A percentile compares a stretch with the other conserved stretches of the same genome.
phyloP scores from a whole-genome alignment of 371 early-diverging fungal genomes.

The Encephalitozoon romaleae region DNA sequence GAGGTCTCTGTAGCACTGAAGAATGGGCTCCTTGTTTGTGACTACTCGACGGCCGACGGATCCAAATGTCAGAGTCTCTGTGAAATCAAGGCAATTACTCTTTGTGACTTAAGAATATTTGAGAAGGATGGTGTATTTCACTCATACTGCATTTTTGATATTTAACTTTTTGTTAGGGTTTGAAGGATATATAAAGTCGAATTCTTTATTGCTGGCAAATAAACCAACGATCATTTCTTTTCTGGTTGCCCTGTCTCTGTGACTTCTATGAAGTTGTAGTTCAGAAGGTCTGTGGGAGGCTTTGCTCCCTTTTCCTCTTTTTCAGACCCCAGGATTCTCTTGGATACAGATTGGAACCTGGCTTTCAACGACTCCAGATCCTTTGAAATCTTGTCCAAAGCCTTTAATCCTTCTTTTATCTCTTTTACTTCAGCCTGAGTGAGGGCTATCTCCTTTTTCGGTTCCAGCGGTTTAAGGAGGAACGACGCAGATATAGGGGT shows the following conservation, averaged over 20 bases:
- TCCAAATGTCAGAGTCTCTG: background rate
- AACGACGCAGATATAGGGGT: slow-evolving; percentile 2
- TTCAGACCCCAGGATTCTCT: background rate
- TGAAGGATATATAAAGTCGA: background rate
- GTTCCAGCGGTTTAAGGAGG: background rate
- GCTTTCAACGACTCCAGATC: background rate
- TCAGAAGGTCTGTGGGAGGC: background rate
- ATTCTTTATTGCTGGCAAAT: background rate
- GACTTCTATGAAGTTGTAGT: slow-evolving; percentile 11
- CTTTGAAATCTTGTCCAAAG: background rate
- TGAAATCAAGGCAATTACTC: slow-evolving; percentile 3
- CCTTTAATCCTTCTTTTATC: background rate
- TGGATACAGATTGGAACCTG: background rate
- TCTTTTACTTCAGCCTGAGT: background rate
- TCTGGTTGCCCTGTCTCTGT: background rate
- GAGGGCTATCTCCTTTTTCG: background rate
- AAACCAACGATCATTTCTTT: background rate
- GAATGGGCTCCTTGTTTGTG: background rate
- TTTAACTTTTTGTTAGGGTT: background rate
- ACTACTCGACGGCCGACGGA: background rate
- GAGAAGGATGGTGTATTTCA: background rate
- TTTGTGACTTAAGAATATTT: background rate
- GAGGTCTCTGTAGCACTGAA: background rate
- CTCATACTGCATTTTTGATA: background rate
- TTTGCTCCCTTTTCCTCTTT: background rate